Evolutionary conservation across 352 stramenopile genomes (phyloP).

Genomic region (Elongisporangium senticosum): DNA sequence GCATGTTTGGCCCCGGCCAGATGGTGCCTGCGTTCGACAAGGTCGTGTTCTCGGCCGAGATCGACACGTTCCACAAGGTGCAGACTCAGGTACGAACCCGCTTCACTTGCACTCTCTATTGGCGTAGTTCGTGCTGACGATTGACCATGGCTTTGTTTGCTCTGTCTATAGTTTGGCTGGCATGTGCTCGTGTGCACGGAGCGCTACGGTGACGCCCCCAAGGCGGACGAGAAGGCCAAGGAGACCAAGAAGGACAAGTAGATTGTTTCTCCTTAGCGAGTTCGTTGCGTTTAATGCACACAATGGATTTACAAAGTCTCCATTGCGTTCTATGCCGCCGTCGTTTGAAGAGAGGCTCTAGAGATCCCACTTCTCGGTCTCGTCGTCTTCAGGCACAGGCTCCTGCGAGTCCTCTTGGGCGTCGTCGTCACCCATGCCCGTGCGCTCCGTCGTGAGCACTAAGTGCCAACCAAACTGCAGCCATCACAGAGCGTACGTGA

Average conservation of each 20-base stretch:
- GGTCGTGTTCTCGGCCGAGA: constrained; percentile 48
- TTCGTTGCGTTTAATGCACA: not conserved
- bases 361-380: constrained; percentile 18
- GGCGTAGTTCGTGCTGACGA: constrained; percentile 2
- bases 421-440: constrained; percentile 32
- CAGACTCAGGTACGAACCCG: constrained; percentile 32
- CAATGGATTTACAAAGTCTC: not conserved
- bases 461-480: constrained; percentile 79
- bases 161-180: constrained; percentile 53
- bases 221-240: constrained; percentile 22
- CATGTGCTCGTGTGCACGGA: constrained; percentile 71
- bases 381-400: constrained; percentile 8
- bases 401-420: constrained; percentile 10
- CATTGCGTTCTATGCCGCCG: no score
- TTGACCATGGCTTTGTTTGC: not conserved
- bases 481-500: not conserved
- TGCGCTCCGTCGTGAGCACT: constrained; percentile 62
- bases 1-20: constrained; percentile 60
- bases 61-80: constrained; percentile 54
- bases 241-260: constrained; percentile 30
- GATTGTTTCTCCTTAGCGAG: constrained; percentile 12
- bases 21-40: constrained; percentile 79
- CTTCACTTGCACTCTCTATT: not conserved
- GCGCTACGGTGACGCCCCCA: constrained; percentile 28
- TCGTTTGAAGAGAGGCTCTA: constrained; percentile 1